Evolutionary conservation across 768 basidiomycete species (phyloP).

Genomic region (Russula earlei): DNA sequence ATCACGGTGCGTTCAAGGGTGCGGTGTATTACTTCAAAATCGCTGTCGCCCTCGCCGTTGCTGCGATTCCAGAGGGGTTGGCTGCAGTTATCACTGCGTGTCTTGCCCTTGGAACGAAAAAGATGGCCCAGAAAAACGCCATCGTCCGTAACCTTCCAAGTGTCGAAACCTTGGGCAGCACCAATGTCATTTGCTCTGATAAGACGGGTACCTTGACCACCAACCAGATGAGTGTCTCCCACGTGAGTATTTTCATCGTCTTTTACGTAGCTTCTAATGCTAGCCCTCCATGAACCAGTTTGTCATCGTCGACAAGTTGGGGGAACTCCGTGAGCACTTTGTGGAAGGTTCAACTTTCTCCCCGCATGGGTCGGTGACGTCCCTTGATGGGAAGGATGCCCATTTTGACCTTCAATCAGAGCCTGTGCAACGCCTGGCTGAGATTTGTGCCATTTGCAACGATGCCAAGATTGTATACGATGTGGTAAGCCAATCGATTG

Average conservation of each 20-base stretch:
- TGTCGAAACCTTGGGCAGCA: slow-evolving; percentile 95
- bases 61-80: slow-evolving; percentile 97
- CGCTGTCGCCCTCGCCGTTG: slow-evolving; percentile 96
- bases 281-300: slow-evolving; percentile 40
- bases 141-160: slow-evolving; percentile 94
- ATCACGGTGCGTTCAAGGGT: slow-evolving; percentile 84
- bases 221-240: slow-evolving; percentile 94
- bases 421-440: slow-evolving; percentile 75
- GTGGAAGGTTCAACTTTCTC: slow-evolving; percentile 94
- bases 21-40: slow-evolving; percentile 99
- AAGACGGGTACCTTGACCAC: slow-evolving; percentile 96
- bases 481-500: slow-evolving; percentile 32
- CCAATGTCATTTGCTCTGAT: slow-evolving; percentile 97
- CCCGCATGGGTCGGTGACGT: slow-evolving; percentile 65
- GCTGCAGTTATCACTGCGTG: slow-evolving; percentile 98
- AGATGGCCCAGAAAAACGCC: slow-evolving; percentile 98
- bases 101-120: slow-evolving; percentile 92
- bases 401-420: slow-evolving; percentile 51
- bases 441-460: slow-evolving; percentile 91
- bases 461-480: slow-evolving; percentile 87
- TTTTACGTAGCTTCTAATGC: not conserved
- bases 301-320: slow-evolving; percentile 52
- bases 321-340: slow-evolving; percentile 51
- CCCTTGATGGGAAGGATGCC: slow-evolving; percentile 52
- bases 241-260: slow-evolving; percentile 33